Evolutionary conservation across 768 basidiomycete species (phyloP).

Genomic region (Roridomyces roridus): DNA sequence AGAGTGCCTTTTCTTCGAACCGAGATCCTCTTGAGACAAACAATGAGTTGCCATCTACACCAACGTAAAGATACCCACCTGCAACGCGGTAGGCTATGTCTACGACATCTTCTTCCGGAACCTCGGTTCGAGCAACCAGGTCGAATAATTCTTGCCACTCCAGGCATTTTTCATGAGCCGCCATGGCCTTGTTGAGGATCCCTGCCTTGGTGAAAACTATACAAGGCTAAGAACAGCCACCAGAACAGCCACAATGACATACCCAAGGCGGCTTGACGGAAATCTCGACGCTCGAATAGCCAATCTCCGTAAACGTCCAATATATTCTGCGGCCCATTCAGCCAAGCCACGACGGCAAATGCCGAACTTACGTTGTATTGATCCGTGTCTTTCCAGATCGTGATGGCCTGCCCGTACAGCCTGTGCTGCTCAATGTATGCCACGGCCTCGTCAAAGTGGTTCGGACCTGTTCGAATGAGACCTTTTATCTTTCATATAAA

Average conservation of each 20-base stretch:
- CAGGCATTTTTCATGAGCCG: conserved; percentile 85
- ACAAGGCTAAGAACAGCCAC: not conserved
- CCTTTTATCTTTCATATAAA: not conserved
- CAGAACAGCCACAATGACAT: conserved; percentile 23
- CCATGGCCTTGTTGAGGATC: conserved; percentile 75
- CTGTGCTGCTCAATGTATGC: conserved; percentile 80
- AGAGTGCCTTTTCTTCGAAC: conserved; percentile 75
- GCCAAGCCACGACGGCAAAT: not conserved
- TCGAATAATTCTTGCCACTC: conserved; percentile 95
- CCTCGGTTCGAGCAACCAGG: conserved; percentile 60
- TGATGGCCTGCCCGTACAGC: conserved; percentile 76
- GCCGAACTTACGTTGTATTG: conserved; percentile 60
- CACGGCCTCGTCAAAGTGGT: conserved; percentile 80
- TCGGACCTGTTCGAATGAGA: conserved; percentile 51
- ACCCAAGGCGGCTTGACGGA: conserved; percentile 86
- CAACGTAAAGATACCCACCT: conserved; percentile 55
- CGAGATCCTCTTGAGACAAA: conserved; percentile 70
- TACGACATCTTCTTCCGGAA: conserved; percentile 60
- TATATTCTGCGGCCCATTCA: conserved; percentile 53
- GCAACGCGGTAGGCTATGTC: conserved; percentile 79
- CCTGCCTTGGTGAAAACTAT: conserved; percentile 78
- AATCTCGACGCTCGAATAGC: conserved; percentile 86
- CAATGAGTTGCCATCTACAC: not conserved
- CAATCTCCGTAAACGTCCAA: conserved; percentile 84
- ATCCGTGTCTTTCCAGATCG: conserved; percentile 73